A percentile compares a stretch with the other conserved stretches of the same genome.
Conservation (phyloP, 768 basidiomycete species). For the Lentinula sp. region DNA sequence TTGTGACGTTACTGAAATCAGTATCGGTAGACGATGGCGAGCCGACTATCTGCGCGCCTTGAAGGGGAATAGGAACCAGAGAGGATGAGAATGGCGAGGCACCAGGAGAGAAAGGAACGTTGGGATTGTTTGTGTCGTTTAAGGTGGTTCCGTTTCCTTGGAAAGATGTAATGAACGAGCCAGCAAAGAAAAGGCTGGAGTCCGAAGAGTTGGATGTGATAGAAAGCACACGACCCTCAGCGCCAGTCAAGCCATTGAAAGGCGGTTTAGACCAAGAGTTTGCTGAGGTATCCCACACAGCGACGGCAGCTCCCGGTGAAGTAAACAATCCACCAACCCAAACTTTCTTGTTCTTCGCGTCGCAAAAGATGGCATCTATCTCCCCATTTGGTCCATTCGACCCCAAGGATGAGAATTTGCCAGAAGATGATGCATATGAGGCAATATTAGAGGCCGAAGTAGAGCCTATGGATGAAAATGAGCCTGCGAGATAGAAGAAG, state of each 20-base stretch:
- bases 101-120: slow-evolving; percentile 74
- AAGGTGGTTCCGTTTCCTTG: slow-evolving; percentile 41
- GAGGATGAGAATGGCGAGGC: slow-evolving; percentile 87
- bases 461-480: slow-evolving; percentile 67
- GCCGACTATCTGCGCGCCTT: slow-evolving; percentile 46
- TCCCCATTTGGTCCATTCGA: slow-evolving; percentile 68
- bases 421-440: slow-evolving; percentile 59
- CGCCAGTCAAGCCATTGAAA: slow-evolving; percentile 78
- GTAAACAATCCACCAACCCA: slow-evolving; percentile 81
- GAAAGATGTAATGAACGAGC: slow-evolving; percentile 80
- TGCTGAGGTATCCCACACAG: slow-evolving; percentile 60
- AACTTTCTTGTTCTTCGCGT: slow-evolving; percentile 52
- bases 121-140: slow-evolving; percentile 76
- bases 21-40: slow-evolving; percentile 57
- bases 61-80: slow-evolving; percentile 73
- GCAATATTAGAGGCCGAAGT: slow-evolving; percentile 66
- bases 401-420: slow-evolving; percentile 56
- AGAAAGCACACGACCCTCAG: slow-evolving; percentile 59
- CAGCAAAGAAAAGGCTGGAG: slow-evolving; percentile 78
- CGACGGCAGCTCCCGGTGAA: slow-evolving; percentile 61
- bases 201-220: slow-evolving; percentile 72
- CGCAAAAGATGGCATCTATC: slow-evolving; percentile 75
- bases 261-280: slow-evolving; percentile 71
- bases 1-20: slow-evolving; percentile 57
- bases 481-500: slow-evolving; percentile 76